phyloP scores from a whole-genome alignment of 2,329 filamentous ascomycete species.

The Trichophaea hybrida region DNA sequence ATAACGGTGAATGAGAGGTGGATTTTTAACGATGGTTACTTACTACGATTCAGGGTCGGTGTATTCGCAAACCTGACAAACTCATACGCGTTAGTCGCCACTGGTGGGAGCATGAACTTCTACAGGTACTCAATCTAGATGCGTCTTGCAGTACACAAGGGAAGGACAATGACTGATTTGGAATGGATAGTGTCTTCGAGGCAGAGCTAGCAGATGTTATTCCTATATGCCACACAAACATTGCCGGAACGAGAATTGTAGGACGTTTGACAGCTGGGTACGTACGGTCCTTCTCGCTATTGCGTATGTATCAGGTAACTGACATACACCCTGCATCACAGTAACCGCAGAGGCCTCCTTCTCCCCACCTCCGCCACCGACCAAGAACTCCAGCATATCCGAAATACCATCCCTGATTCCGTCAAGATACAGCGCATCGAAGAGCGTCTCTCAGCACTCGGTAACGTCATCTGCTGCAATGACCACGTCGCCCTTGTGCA shows the following conservation, averaged over 20 bases:
- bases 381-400: constrained; percentile 93
- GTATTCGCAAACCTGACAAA: constrained; percentile 96
- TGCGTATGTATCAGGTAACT: not conserved
- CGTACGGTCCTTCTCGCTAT: constrained; percentile 26
- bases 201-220: constrained; percentile 94
- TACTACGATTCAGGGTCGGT: constrained; percentile 53
- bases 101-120: constrained; percentile 96
- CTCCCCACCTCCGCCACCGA: constrained; percentile 93
- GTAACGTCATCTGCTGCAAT: constrained; percentile 92
- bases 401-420: constrained; percentile 80
- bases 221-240: constrained; percentile 90
- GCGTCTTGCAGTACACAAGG: not conserved
- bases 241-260: constrained; percentile 90
- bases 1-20: not conserved
- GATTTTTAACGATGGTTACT: constrained; percentile 12
- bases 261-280: constrained; percentile 87
- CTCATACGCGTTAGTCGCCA: constrained; percentile 84
- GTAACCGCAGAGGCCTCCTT: constrained; percentile 90
- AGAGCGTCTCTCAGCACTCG: constrained; percentile 85
- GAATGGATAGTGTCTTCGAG: constrained; percentile 66
- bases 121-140: constrained; percentile 49
- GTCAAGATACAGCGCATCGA: constrained; percentile 97
- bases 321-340: constrained; percentile 28
- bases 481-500: constrained; percentile 95
- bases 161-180: constrained; percentile 5